Evolutionary conservation across 257 asterid species (phyloP).

Genomic region (Solanum peruvianum): DNA sequence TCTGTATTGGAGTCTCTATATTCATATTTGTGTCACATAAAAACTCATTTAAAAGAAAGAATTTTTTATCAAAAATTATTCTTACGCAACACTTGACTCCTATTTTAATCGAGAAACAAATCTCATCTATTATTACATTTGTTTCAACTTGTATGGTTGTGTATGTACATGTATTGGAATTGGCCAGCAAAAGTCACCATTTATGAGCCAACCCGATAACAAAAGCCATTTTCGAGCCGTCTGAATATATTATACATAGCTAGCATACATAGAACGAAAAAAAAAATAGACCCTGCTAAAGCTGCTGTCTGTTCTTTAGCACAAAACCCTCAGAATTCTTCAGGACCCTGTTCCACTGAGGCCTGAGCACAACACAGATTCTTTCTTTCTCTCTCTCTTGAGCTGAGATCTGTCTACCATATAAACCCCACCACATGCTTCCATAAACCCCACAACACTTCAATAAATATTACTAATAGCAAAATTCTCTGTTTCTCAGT

Average conservation of each 20-base stretch:
- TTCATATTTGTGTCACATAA: neutral
- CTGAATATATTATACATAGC: constrained; percentile 23
- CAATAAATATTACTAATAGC: neutral
- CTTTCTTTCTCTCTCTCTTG: constrained; percentile 12
- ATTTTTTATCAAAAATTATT: too few species aligned
- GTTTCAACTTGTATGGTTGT: neutral
- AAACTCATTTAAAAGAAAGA: neutral
- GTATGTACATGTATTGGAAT: neutral
- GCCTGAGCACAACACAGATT: constrained; percentile 17
- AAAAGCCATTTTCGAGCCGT: constrained; percentile 51
- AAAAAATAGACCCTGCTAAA: constrained; percentile 34
- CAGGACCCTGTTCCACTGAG: constrained; percentile 30
- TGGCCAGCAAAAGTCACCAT: constrained; percentile 12
- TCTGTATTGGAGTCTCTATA: too few species aligned
- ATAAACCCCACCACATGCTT: constrained; percentile 16
- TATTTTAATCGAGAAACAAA: too few species aligned
- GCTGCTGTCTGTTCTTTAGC: constrained; percentile 33
- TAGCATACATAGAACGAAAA: neutral
- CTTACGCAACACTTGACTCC: fast-evolving
- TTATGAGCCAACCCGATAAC: constrained; percentile 32
- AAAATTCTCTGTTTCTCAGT: neutral
- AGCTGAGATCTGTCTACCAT: constrained; percentile 4
- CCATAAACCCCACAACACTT: constrained; percentile 3
- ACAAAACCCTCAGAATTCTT: constrained; percentile 17
- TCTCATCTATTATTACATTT: neutral